Base-by-base conservation (phyloP, 345 rosid species). In the Eucalyptus marginata region DNA sequence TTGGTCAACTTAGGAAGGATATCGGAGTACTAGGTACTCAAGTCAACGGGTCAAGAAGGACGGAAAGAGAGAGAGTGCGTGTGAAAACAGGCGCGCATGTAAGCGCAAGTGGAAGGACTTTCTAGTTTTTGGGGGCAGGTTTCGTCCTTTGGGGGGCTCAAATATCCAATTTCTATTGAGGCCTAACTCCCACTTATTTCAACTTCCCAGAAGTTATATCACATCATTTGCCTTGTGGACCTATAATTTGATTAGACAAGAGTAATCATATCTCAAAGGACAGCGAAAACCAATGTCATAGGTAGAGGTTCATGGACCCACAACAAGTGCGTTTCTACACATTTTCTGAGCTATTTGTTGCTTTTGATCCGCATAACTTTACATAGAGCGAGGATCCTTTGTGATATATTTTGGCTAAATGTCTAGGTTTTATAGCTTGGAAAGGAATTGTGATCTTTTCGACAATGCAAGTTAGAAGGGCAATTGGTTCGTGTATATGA, bases 401-500 rank as follows among this genome's bases (percentile, higher is more conserved):
- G 4, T 18, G 10, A 36, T 3, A 7, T n/a, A 36, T 71, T 5
- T 71, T 10, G 24, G 40, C 22, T 18, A 20, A 71, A 17, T 11
- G 9, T 3, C 9, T 71, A 66, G 2, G 22, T 71, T 36, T 71
- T 36, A 71, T 10, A 71, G 12, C 22, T 31, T 31, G 6, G 79
- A 66, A 31, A 71, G 24, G 46, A 9, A 33, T 36, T 22, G 25
- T 10, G 25, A 18, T 71, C 27, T 36, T 18, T 36, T 36, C 11
- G 8, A 46, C 6, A 18, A 6, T 0, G 5, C 76, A 64, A n/a
- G 20, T n/a, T n/a, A 64, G 20, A n/a, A n/a, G 20, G 20, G 6
- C 6, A 1, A n/a, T 8, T 14, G 10, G 5, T 71, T 3, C 46
- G 2, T 6, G 8, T 18, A 3, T 7, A 17, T 3, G 7, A 68